Base-by-base conservation (phyloP, 2,329 filamentous ascomycete genomes). In the Plenodomus biglobosus region DNA sequence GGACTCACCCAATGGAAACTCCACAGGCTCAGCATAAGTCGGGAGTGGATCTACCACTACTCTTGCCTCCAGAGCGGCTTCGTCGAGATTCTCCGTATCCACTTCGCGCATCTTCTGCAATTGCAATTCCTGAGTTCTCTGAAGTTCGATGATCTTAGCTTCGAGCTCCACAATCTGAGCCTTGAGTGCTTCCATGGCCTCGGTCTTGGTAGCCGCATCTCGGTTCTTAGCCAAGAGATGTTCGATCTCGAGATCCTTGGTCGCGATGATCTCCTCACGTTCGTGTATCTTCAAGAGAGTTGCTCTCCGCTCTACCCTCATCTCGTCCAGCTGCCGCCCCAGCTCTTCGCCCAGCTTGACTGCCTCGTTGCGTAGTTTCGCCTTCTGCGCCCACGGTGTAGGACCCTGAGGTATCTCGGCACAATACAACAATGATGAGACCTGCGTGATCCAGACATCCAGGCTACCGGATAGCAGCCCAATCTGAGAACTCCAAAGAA, bases 351-450 rank as follows among this genome's bases (percentile, higher is more conserved):
- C 86, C 30, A 90, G 83, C 18, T 84, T 85, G 76, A 94, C 92
- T 57, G 87, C 86, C n/a, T 84, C 84, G 70, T 87, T 90, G 44
- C 97, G 80, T 62, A 94, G 87, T 61, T 88, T 84, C 2, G 90
- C 86, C 44, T 92, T 86, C 24, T 90, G 79, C 44, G 88, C 80
- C 94, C 94, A 99, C 2, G 94, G 94, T 3, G 87, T 82, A 0
- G 83, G 79, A 18, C 79, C 81, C 53, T 84, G 81, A 55, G 95
- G 90, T 63, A 97, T 78, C 46, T 79, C 76, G 8, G 71, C 58
- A 17, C 72, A 76, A 49, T 75, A 74, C 49, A 72, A 69, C 7
- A 78, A 62, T 34, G 77, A 67, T 2, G 70, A 72, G 6, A 73
- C 69, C 50, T 92, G 77, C 11, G 83, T 81, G 5, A 85, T 83